phyloP scores from a whole-genome alignment of 805 yeast genomes.

The Pichia membranifaciens region DNA sequence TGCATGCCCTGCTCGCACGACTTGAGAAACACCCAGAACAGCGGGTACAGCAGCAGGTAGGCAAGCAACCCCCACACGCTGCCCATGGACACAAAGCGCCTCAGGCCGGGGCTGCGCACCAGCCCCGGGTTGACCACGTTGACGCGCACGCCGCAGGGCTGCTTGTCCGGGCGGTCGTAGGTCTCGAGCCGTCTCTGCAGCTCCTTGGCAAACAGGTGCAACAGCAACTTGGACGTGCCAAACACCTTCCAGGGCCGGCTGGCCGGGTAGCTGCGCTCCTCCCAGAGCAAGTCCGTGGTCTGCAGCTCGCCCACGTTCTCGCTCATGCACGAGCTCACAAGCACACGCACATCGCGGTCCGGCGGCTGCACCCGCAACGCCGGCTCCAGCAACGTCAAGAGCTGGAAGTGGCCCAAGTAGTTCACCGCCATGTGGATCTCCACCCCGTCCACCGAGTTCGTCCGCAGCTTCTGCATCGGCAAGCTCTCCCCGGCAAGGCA shows the following conservation, averaged over 20 bases:
- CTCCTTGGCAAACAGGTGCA: conserved; percentile 72
- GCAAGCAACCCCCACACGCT: conserved; percentile 52
- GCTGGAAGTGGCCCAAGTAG: conserved; percentile 74
- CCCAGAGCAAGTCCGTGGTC: conserved; percentile 58
- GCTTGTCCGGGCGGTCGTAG: conserved; percentile 63
- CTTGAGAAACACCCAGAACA: conserved; percentile 78
- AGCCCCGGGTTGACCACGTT: conserved; percentile 86
- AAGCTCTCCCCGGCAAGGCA: conserved; percentile 81
- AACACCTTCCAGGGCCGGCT: conserved; percentile 66
- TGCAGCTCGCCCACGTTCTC: conserved; percentile 70
- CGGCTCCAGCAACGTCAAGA: conserved; percentile 76
- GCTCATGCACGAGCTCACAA: conserved; percentile 72
- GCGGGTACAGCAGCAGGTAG: conserved; percentile 67
- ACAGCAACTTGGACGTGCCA: conserved; percentile 75
- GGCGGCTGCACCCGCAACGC: conserved; percentile 85
- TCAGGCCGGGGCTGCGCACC: conserved; percentile 81
- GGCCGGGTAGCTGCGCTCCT: conserved; percentile 49
- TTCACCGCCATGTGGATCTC: conserved; percentile 83
- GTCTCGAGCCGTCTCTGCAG: conserved; percentile 59
- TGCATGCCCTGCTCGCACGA: conserved; percentile 77
- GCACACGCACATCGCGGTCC: conserved; percentile 84
- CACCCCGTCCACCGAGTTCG: conserved; percentile 70
- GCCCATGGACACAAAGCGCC: conserved; percentile 75
- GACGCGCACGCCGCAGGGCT: conserved; percentile 63
- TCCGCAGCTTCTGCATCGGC: conserved; percentile 65